These are phyloP conservation scores for Paxillus involutus DNA, from an alignment of 768 basidiomycete species.

Conservation along the genomic window DNA sequence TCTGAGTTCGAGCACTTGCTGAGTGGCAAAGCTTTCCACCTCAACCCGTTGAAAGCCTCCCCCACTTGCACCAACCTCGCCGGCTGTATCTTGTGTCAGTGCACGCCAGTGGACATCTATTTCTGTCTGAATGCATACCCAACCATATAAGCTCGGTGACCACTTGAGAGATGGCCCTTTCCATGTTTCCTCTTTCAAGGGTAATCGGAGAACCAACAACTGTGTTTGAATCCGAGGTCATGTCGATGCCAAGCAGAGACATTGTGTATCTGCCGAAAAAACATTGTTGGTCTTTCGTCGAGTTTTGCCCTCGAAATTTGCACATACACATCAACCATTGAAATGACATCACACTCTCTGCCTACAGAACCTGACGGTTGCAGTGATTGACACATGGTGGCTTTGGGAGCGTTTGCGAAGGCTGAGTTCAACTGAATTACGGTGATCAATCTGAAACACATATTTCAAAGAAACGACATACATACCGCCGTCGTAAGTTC, in stretches of 20 bases:
- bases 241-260: background rate
- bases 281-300: background rate
- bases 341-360: background rate
- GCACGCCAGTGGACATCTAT: too few species aligned
- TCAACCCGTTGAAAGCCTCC: background rate
- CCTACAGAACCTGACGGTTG: background rate
- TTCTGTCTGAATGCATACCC: conserved; percentile 1
- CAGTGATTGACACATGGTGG: background rate
- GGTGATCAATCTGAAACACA: background rate
- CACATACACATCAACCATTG: conserved; percentile 1
- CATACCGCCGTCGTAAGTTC: background rate
- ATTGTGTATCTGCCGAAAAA: conserved; percentile 1
- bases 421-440: background rate
- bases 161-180: conserved; percentile 1
- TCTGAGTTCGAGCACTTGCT: background rate
- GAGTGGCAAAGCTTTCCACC: background rate
- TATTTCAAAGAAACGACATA: background rate
- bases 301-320: background rate
- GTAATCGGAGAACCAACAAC: background rate
- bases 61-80: background rate
- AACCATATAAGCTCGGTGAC: conserved; percentile 7
- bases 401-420: background rate
- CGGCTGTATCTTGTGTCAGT: background rate
- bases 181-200: background rate
- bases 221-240: background rate